phyloP scores from a whole-genome alignment of 2,329 filamentous ascomycete species.

The Verruconis gallopava region DNA sequence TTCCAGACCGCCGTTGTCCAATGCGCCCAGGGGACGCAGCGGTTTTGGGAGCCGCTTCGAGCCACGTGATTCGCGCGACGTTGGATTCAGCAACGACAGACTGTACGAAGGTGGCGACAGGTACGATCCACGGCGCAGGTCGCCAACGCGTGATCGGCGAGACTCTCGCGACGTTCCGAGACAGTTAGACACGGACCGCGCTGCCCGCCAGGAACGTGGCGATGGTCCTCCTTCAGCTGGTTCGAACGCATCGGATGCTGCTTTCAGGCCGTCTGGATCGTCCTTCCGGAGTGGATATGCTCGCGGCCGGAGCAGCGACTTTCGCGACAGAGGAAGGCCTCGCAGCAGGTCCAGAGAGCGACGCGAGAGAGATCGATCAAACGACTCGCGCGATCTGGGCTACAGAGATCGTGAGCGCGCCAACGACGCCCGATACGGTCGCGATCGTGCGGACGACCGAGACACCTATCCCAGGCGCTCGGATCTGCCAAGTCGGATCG shows the following conservation, averaged over 20 bases:
- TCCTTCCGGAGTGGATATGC: slow-evolving; percentile 33
- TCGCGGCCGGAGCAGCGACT: slow-evolving; percentile 38
- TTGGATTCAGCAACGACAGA: neutral
- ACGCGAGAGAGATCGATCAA: slow-evolving; percentile 12
- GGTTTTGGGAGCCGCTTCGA: slow-evolving; percentile 4
- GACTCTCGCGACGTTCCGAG: slow-evolving; percentile 52
- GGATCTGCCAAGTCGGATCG: neutral
- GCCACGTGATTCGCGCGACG: slow-evolving; percentile 3
- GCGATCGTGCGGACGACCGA: slow-evolving; percentile 9
- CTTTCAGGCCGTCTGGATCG: slow-evolving; percentile 40
- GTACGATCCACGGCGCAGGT: slow-evolving; percentile 41
- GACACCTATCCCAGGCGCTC: neutral
- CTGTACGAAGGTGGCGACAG: slow-evolving; percentile 6
- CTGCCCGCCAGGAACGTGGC: slow-evolving; percentile 54
- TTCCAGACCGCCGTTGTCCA: neutral
- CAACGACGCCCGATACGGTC: slow-evolving; percentile 23
- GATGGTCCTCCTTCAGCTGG: slow-evolving; percentile 62
- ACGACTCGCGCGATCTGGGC: slow-evolving; percentile 25
- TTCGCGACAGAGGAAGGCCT: slow-evolving; percentile 36
- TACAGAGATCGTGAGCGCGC: slow-evolving; percentile 24
- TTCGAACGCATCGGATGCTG: slow-evolving; percentile 56
- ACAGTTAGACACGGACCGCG: slow-evolving; percentile 53
- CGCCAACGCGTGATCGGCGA: slow-evolving; percentile 44
- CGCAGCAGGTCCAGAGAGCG: slow-evolving; percentile 50
- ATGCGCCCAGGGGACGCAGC: slow-evolving; percentile 5